Evolutionary conservation across 257 asterid genomes (phyloP).

Genomic region (Vinca minor): DNA sequence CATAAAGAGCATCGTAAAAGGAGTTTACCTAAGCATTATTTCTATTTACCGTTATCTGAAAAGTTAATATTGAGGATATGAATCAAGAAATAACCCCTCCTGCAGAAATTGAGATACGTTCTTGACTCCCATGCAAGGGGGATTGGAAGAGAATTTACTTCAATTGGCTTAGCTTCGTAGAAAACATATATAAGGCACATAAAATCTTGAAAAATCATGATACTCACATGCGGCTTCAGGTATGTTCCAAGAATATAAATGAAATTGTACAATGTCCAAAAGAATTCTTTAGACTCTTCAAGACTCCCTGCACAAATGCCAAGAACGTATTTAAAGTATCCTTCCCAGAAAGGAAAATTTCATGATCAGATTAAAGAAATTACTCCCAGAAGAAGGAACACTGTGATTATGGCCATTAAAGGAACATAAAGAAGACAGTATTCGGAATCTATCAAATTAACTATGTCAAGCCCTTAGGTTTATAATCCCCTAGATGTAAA

Average conservation of each 20-base stretch:
- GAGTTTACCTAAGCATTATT: neutral
- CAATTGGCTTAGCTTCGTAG: neutral
- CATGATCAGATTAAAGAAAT: neutral
- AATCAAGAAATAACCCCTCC: neutral
- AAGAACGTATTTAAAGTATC: conserved; percentile 17
- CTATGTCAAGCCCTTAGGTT: neutral
- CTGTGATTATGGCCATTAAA: neutral
- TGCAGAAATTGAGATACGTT: neutral
- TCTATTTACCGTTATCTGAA: neutral
- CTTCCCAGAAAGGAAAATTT: conserved; percentile 12
- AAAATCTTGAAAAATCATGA: neutral
- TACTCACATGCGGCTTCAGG: conserved; percentile 93
- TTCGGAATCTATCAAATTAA: neutral
- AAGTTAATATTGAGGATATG: neutral
- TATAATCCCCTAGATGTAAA: neutral
- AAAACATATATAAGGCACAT: neutral
- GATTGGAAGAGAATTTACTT: neutral
- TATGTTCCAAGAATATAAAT: conserved; percentile 77
- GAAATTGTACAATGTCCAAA: conserved; percentile 43
- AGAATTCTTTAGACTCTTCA: conserved; percentile 71
- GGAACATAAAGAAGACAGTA: neutral
- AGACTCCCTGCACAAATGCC: conserved; percentile 52
- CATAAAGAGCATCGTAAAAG: neutral
- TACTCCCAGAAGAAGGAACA: neutral
- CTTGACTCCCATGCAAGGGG: neutral